phyloP scores from a whole-genome alignment of 345 rosid species.

The Eucalyptus tenuipes region DNA sequence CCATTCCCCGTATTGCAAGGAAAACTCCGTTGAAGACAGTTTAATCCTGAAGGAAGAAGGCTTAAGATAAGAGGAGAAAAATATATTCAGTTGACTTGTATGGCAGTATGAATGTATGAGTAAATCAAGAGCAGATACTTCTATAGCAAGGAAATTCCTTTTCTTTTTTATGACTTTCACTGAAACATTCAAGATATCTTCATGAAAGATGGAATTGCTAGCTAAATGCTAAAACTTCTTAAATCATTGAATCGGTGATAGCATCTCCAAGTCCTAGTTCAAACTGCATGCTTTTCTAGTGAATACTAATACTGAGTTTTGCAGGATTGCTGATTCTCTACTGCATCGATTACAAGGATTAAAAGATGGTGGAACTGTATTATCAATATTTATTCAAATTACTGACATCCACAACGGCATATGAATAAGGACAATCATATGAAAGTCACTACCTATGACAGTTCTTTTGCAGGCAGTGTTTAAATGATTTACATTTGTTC shows the following conservation, averaged over 20 bases:
- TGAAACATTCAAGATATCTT: background rate
- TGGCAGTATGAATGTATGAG: background rate
- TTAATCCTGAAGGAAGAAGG: conserved; percentile 31
- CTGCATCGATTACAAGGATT: background rate
- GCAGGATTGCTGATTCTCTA: background rate
- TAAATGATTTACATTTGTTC: background rate
- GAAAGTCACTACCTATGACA: background rate
- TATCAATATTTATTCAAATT: background rate
- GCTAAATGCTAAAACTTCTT: background rate
- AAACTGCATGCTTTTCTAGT: background rate
- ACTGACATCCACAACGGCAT: background rate
- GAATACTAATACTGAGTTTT: background rate
- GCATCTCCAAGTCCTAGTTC: background rate
- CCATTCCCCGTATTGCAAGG: conserved; percentile 45
- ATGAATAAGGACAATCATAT: background rate
- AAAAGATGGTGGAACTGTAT: background rate
- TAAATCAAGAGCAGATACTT: background rate
- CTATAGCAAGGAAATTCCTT: background rate
- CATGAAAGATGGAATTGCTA: background rate
- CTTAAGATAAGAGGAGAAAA: conserved; percentile 12
- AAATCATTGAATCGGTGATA: background rate
- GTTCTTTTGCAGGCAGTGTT: background rate
- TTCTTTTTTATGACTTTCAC: background rate
- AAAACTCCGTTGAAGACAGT: conserved; percentile 58
- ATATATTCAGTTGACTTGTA: background rate